These are phyloP conservation scores for Exserohilum turcica DNA, from an alignment of 2,329 filamentous ascomycete genomes.

Conservation along the genomic window DNA sequence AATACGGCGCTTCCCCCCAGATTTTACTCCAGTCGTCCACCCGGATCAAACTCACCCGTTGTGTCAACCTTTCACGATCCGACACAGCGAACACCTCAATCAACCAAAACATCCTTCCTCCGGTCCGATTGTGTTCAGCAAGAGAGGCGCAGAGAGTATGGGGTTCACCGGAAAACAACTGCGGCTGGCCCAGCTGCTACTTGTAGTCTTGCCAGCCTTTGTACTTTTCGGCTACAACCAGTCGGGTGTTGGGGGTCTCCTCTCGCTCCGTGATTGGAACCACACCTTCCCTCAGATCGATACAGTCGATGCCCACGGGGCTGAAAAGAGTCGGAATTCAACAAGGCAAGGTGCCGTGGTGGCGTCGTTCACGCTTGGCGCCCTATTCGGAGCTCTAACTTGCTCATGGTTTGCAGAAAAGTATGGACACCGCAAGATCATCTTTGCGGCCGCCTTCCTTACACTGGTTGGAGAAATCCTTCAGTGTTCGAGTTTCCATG, in stretches of 20 bases:
- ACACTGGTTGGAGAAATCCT: constrained; percentile 53
- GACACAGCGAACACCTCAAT: too few species aligned
- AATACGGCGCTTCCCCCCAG: too few species aligned
- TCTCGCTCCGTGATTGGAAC: constrained; percentile 48
- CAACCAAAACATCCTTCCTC: too few species aligned
- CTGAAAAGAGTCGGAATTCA: constrained; percentile 51
- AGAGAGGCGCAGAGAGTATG: too few species aligned
- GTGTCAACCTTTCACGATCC: too few species aligned
- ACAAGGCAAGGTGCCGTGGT: constrained; percentile 54
- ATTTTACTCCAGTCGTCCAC: too few species aligned
- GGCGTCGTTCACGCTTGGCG: constrained; percentile 54
- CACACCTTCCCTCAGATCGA: constrained; percentile 57
- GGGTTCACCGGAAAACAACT: constrained; percentile 33
- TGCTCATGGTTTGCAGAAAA: constrained; percentile 54
- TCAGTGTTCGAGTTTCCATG: constrained; percentile 52
- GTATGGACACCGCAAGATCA: constrained; percentile 54
- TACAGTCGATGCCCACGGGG: constrained; percentile 52
- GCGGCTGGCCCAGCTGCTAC: constrained; percentile 40
- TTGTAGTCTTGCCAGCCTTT: constrained; percentile 51
- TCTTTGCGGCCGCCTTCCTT: constrained; percentile 49
- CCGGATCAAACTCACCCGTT: too few species aligned
- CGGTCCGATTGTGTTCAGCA: too few species aligned
- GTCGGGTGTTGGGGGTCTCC: constrained; percentile 56
- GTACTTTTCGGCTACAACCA: constrained; percentile 61
- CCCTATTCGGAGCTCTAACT: constrained; percentile 53